phyloP scores from a whole-genome alignment of 441 rosid genomes.

The Croton setiger region DNA sequence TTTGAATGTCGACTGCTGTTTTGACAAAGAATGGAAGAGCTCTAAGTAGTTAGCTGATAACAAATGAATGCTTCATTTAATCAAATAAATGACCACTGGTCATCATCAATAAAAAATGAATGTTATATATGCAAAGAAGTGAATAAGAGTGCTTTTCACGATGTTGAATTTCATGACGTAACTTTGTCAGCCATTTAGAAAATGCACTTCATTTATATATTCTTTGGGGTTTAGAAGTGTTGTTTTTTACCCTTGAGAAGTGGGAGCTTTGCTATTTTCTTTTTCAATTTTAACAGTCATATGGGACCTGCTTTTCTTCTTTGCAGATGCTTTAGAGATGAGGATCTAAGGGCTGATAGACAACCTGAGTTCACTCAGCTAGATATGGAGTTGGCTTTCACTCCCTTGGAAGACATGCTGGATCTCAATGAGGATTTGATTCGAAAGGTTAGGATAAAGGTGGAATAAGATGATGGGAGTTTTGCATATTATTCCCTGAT shows the following conservation, averaged over 20 bases:
- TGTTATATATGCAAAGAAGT: background rate
- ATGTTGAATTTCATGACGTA: background rate
- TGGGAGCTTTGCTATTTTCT: slow-evolving; percentile 1
- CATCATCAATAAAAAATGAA: no score
- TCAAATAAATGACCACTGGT: no score
- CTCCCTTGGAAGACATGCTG: slow-evolving; percentile 85
- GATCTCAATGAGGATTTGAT: slow-evolving; percentile 87
- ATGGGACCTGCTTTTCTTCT: background rate
- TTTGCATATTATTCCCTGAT: no score
- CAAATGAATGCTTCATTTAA: no score
- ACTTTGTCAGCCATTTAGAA: background rate
- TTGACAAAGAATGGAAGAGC: no score
- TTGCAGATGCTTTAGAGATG: slow-evolving; percentile 93
- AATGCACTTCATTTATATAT: background rate
- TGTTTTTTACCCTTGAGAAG: background rate
- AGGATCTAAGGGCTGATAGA: slow-evolving; percentile 96
- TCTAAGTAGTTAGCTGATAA: no score
- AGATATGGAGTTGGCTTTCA: slow-evolving; percentile 94
- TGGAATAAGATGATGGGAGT: background rate
- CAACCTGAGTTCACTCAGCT: slow-evolving; percentile 99
- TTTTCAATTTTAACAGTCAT: background rate
- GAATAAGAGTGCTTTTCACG: background rate
- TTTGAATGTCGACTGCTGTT: background rate
- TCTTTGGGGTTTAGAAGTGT: background rate
- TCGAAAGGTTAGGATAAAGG: slow-evolving; percentile 49